Evolutionary conservation across 371 early-diverging fungal species (phyloP).

Genomic region (Sporodiniella umbellata): DNA sequence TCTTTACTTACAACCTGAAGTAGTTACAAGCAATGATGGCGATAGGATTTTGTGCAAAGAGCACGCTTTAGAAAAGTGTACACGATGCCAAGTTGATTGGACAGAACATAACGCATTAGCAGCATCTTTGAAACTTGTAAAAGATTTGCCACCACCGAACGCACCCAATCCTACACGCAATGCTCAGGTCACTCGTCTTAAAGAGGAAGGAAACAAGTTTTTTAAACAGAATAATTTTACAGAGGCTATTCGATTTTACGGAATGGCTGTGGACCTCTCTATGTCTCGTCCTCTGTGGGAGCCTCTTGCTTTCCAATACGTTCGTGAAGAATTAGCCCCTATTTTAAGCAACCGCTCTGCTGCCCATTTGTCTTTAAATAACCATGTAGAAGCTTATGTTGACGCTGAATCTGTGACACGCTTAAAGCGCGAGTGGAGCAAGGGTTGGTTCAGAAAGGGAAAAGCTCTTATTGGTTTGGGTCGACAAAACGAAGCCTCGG

Average conservation of each 20-base stretch:
- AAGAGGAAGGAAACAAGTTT: conserved; percentile 71
- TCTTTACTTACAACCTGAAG: conserved; percentile 18
- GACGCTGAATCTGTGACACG: conserved; percentile 76
- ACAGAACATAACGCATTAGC: conserved; percentile 52
- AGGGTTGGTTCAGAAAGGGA: conserved; percentile 81
- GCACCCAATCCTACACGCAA: conserved; percentile 60
- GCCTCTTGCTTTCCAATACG: conserved; percentile 55
- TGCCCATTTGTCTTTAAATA: conserved; percentile 61
- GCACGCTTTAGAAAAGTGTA: conserved; percentile 50
- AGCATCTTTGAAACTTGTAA: conserved; percentile 46
- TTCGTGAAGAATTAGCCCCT: conserved; percentile 69
- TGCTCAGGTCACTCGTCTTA: conserved; percentile 64
- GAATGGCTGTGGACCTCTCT: conserved; percentile 69
- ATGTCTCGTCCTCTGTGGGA: conserved; percentile 80
- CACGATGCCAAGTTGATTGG: conserved; percentile 48
- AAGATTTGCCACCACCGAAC: conserved; percentile 70
- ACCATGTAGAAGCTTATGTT: conserved; percentile 71
- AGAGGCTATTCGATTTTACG: conserved; percentile 71
- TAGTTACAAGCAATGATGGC: conserved; percentile 20
- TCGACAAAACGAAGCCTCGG: conserved; percentile 62
- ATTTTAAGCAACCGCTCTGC: conserved; percentile 73
- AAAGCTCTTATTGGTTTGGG: conserved; percentile 67
- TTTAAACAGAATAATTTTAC: conserved; percentile 64
- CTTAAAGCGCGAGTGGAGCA: conserved; percentile 73
- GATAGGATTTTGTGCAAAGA: conserved; percentile 45